Base-by-base conservation (phyloP, 2,329 filamentous ascomycete genomes). In the Aureobasidium melanogenum region DNA sequence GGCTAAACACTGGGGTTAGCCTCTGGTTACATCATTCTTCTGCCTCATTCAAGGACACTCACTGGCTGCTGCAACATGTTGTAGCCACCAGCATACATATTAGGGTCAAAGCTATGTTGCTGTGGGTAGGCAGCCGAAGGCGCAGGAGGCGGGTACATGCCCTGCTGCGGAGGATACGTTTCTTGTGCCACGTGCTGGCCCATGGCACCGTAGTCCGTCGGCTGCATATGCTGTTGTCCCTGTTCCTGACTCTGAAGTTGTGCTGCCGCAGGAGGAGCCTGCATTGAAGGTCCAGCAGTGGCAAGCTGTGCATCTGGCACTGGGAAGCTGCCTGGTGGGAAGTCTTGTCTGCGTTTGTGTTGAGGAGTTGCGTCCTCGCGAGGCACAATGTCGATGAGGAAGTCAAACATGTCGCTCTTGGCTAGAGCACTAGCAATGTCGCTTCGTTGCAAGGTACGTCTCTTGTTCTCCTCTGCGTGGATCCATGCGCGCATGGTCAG, bases 351-450 rank as follows among this genome's bases (percentile, higher is more conserved):
- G 32, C 92, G 82, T 78, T 96, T 97, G 43, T 91, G 84, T 72
- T 92, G 91, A 24, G 88, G 86, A 10, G 89, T 83, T 38, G 93
- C 91, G 74, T 99, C 94, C 74, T 99, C 94, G 57, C 94, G 87
- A 3, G 94, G 94, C 6, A 99, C 94, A 64, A 99, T 99, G 72
- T 99, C 94, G 73, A 99, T 99, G 63, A 99, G 81, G 77, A 99
- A 99, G 77, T 99, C 94, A 74, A 99, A 99, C 94, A 99, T 99
- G 78, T 99, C 94, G 24, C 91, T 97, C 77, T 99, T 99, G 63
- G 91, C 89, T 26, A 99, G 81, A 15, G 94, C 94, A 12, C 91
- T 95, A 24, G 94, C 94, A 72, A 99, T 99, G 71, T 99, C 94
- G 62, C 91, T 96, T 55, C 94, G 86, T 76, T 99, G 94, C 43